Percentiles rank a stretch among this genome's conserved stretches.
These are phyloP conservation scores for Eucalyptus pauciflora DNA, from an alignment of 345 rosid genomes.

Conservation along the genomic window DNA sequence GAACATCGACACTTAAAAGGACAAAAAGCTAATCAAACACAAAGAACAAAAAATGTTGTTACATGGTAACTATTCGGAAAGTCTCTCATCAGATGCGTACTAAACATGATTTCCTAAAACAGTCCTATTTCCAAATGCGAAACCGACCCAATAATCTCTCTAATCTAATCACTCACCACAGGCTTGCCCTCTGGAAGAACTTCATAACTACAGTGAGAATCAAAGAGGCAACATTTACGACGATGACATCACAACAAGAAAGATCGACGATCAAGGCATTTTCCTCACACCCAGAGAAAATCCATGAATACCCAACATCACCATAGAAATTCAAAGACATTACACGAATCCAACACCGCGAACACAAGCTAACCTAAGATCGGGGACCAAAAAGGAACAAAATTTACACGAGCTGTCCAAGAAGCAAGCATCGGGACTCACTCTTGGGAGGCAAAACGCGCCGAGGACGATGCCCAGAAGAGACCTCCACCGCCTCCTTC, in stretches of 20 bases:
- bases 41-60: neutral
- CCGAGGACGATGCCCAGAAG: slow-evolving; percentile 24
- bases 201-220: neutral
- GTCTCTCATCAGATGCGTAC: neutral
- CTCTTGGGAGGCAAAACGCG: slow-evolving; percentile 69
- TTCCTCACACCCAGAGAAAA: neutral
- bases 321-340: neutral
- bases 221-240: neutral
- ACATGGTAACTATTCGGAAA: neutral
- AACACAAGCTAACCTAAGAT: neutral
- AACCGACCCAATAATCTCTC: neutral
- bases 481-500: slow-evolving; percentile 2
- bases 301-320: neutral
- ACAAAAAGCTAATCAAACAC: neutral
- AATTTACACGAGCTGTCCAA: neutral
- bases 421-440: slow-evolving; percentile 11
- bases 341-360: neutral
- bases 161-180: neutral
- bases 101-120: neutral
- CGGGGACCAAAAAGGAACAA: neutral
- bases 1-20: neutral
- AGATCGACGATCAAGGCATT: neutral
- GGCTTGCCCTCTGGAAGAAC: neutral
- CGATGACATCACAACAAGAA: neutral
- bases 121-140: neutral